Percentiles rank a stretch among this genome's conserved stretches.
Conservation (phyloP, 2,329 filamentous ascomycete genomes). For the Claviceps sorghi region DNA sequence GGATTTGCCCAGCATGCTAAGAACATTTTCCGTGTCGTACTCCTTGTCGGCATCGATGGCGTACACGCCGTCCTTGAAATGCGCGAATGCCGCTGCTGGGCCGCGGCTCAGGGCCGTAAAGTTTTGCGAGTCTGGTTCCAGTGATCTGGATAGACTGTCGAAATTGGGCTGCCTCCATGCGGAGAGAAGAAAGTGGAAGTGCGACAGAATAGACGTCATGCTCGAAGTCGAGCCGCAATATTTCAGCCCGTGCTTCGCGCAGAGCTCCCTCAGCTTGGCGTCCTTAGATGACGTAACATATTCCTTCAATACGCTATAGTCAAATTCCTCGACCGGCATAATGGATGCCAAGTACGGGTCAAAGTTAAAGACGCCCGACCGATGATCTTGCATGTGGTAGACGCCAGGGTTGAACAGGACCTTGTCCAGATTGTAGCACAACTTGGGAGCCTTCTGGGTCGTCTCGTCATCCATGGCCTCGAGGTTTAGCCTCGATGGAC, state of each 20-base stretch:
- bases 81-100: constrained; percentile 68
- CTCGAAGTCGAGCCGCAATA: constrained; percentile 95
- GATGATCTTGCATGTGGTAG: constrained; percentile 77
- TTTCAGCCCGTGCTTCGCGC: constrained; percentile 51
- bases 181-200: constrained; percentile 88
- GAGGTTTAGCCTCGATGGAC: constrained; percentile 13
- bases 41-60: constrained; percentile 95
- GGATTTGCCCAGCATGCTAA: constrained; percentile 86
- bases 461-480: constrained; percentile 19
- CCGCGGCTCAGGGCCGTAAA: constrained; percentile 61
- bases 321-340: constrained; percentile 86
- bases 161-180: constrained; percentile 62
- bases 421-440: constrained; percentile 65
- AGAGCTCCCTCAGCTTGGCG: constrained; percentile 51
- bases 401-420: constrained; percentile 94
- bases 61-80: constrained; percentile 72
- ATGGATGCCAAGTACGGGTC: constrained; percentile 87
- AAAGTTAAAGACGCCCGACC: constrained; percentile 86
- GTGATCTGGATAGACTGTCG: constrained; percentile 50
- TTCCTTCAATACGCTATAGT: constrained; percentile 70
- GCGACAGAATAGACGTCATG: constrained; percentile 75
- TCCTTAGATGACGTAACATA: constrained; percentile 92
- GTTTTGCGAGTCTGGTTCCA: constrained; percentile 42
- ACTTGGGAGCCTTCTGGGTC: constrained; percentile 23
- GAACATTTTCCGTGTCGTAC: constrained; percentile 67